Conservation (phyloP, 177 flowering plant species). For the Vitis hybrid region DNA sequence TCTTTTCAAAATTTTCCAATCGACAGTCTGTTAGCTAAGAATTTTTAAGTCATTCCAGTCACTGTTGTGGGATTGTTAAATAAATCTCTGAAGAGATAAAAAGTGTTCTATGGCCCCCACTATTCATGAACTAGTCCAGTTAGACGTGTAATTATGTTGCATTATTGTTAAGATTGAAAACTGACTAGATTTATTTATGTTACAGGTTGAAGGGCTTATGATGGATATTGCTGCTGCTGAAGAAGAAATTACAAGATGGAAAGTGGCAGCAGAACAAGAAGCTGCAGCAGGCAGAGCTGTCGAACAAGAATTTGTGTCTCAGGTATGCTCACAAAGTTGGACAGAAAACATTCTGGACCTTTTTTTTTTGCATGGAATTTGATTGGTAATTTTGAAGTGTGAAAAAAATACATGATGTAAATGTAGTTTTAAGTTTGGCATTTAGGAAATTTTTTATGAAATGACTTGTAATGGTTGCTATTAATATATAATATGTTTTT, state of each 20-base stretch:
- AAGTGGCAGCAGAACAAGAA: constrained; percentile 93
- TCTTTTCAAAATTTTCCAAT: too few relatives aligned
- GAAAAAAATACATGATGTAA: too few relatives aligned
- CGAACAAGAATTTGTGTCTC: constrained; percentile 71
- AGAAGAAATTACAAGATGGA: constrained; percentile 97
- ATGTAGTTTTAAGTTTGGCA: too few relatives aligned
- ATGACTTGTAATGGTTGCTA: too few relatives aligned
- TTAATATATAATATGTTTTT: too few relatives aligned
- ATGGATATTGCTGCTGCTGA: constrained; percentile 93
- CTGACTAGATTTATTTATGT: constrained; percentile 8
- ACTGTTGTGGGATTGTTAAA: neutral
- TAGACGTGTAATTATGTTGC: neutral
- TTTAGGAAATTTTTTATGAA: too few relatives aligned
- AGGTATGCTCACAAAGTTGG: constrained; percentile 45
- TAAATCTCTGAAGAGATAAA: neutral
- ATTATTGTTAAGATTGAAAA: neutral
- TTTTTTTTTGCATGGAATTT: neutral
- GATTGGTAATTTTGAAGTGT: neutral
- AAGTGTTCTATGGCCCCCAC: neutral
- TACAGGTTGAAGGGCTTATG: constrained; percentile 95
- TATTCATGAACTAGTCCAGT: neutral
- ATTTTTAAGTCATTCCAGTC: neutral
- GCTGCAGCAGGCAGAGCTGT: constrained; percentile 93
- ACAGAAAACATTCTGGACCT: neutral
- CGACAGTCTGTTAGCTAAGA: neutral